These are phyloP conservation scores for Fraxinus platypoda DNA, from an alignment of 305 asterid species.

Conservation along the genomic window DNA sequence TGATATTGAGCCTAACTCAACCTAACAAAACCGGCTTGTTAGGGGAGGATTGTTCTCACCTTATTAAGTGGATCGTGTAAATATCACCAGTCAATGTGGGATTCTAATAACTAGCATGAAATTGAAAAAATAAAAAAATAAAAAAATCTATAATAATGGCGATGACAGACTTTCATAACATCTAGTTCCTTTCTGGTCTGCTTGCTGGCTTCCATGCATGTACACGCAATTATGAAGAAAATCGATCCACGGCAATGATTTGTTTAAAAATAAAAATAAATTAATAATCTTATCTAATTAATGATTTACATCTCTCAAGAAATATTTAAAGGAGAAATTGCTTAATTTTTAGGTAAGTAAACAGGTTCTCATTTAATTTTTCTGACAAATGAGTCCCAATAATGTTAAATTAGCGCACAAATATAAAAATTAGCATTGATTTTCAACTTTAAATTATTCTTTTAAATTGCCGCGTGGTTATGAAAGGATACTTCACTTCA, in stretches of 20 bases:
- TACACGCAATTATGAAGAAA: not conserved
- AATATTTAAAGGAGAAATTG: not conserved
- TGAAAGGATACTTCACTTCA: no score
- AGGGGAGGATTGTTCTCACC: no score
- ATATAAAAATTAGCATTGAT: no score
- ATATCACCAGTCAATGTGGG: no score
- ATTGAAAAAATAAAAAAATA: not conserved
- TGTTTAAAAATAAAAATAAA: not conserved
- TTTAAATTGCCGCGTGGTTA: no score
- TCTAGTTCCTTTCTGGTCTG: not conserved
- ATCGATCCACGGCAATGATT: not conserved
- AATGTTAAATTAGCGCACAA: no score
- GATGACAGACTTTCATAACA: constrained; percentile 17
- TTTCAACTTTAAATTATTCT: no score
- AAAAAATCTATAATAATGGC: constrained; percentile 12
- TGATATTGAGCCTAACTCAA: no score
- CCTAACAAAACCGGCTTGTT: no score
- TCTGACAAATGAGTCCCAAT: not conserved
- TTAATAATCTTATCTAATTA: not conserved
- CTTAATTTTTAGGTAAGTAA: not conserved
- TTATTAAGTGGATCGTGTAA: no score
- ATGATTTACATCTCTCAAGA: not conserved
- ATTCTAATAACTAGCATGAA: not conserved
- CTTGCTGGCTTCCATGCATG: constrained; percentile 1
- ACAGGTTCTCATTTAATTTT: not conserved